These are phyloP conservation scores for Serendipita sp. DNA, from an alignment of 768 basidiomycete genomes.

Conservation along the genomic window DNA sequence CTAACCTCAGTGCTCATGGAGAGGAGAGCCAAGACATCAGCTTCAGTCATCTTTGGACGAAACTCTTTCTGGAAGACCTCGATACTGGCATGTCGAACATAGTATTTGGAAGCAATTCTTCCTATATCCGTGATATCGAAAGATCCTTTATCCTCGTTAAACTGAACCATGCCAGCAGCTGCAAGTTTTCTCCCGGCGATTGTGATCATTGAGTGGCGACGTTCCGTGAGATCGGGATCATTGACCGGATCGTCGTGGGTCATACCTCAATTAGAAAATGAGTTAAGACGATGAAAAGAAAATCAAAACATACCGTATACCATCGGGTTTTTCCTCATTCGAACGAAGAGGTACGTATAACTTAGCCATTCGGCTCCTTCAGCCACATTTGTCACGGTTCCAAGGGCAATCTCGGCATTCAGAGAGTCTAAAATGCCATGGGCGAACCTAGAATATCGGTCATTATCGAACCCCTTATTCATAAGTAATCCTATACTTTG, in stretches of 20 bases:
- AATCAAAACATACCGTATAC: constrained; percentile 44
- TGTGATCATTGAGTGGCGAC: constrained; percentile 49
- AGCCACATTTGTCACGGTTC: constrained; percentile 71
- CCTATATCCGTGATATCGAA: constrained; percentile 79
- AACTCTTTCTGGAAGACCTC: constrained; percentile 74
- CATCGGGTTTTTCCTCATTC: constrained; percentile 84
- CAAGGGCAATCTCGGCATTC: constrained; percentile 89
- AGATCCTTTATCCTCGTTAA: constrained; percentile 37
- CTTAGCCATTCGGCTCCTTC: constrained; percentile 92
- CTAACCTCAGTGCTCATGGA: constrained; percentile 79
- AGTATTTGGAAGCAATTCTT: constrained; percentile 93
- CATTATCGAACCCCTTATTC: background rate
- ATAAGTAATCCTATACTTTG: constrained; percentile 40
- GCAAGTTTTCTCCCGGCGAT: constrained; percentile 51
- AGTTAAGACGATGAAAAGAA: constrained; percentile 2
- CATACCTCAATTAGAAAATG: constrained; percentile 37
- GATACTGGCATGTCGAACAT: constrained; percentile 71
- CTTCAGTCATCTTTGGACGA: constrained; percentile 74
- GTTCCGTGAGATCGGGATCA: constrained; percentile 56
- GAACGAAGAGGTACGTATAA: constrained; percentile 90
- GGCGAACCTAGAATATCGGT: constrained; percentile 34
- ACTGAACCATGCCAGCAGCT: constrained; percentile 64
- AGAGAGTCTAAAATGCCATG: constrained; percentile 76
- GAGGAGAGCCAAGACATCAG: constrained; percentile 74
- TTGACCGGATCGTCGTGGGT: constrained; percentile 45